Base-by-base conservation (phyloP, 306 rosid species). In the Fragaria nilgerrensis region DNA sequence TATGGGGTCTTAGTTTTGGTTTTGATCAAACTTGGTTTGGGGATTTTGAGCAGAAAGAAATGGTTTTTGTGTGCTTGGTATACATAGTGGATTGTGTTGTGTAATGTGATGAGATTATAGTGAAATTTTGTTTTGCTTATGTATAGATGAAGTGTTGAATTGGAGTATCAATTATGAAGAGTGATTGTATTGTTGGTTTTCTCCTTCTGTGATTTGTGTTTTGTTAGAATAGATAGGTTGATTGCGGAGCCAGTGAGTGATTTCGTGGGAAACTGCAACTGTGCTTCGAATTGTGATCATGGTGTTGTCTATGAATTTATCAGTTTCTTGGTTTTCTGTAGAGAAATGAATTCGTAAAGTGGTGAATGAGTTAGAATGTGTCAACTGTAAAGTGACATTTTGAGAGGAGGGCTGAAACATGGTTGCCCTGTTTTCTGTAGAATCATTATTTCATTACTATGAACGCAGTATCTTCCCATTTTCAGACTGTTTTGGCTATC, bases 1-100 rank as follows among this genome's bases (percentile, higher is more conserved):
- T 8, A n/a, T 44, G 55, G 44, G 70, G 8, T 23, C 4, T 4
- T 23, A 2, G 41, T 32, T 62, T 27, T 62, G 4, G 36, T 32
- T 32, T 15, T 63, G 45, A 34, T 17, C 44, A 17, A 32, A 37
- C 47, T 32, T 29, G 20, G 68, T 62, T 62, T 29, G 10, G 37
- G 64, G 36, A 59, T 59, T 43, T 25, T 25, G 65, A 59, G 65
- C 65, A 4, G 25, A 59, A 59, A 59, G 36, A 25, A 59, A 12
- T 59, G 65, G 66, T 25, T 14, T 43, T 63, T 63, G 68, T 63
- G 68, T 63, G 68, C 68, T 63, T 63, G 22, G 36, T 62, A 27
- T 62, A 27, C n/a, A 29, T 29, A 62, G 9, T 63, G 68, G 68
- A 63, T 6, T 63, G 2, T 29, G 43, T 32, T 63, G 39, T 15